Percentiles rank a stretch among this genome's conserved stretches.
Conservation (phyloP, 768 basidiomycete genomes). For the Boletus rubroflammeus region DNA sequence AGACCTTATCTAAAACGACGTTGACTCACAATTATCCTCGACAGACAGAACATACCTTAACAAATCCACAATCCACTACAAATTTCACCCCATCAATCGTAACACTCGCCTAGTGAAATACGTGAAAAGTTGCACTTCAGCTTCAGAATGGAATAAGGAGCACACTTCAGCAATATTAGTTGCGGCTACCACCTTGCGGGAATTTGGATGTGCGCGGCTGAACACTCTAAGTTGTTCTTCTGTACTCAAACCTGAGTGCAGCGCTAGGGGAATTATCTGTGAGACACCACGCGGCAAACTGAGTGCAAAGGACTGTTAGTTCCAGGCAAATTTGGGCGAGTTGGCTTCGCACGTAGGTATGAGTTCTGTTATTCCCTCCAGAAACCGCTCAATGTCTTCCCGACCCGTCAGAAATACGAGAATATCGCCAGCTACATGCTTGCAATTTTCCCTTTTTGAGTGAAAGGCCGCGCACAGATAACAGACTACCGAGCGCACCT, state of each 20-base stretch:
- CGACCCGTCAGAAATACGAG: conserved; percentile 92
- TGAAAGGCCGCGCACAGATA: neutral
- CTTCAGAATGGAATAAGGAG: neutral
- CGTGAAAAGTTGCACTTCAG: neutral
- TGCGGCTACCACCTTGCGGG: conserved; percentile 84
- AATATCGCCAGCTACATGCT: conserved; percentile 87
- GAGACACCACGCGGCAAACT: conserved; percentile 55
- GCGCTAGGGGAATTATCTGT: conserved; percentile 62
- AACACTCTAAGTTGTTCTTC: conserved; percentile 89
- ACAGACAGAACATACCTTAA: conserved; percentile 60
- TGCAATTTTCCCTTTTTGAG: neutral
- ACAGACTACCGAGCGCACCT: conserved; percentile 44
- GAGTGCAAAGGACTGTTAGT: neutral
- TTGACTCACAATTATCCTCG: neutral
- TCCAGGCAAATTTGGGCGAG: neutral
- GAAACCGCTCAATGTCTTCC: conserved; percentile 90
- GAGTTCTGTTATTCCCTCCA: conserved; percentile 77
- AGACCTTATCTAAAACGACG: conserved; percentile 64
- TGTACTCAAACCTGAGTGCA: conserved; percentile 86
- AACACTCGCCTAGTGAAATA: conserved; percentile 69
- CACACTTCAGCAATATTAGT: conserved; percentile 94
- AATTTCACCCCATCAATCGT: conserved; percentile 95
- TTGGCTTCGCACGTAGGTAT: conserved; percentile 53
- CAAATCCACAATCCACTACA: conserved; percentile 92
- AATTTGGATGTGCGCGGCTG: conserved; percentile 66